Evolutionary conservation across 805 yeast species (phyloP), one percentile per base, ranked within the genome.

Genomic region (Candida sithepensis): DNA sequence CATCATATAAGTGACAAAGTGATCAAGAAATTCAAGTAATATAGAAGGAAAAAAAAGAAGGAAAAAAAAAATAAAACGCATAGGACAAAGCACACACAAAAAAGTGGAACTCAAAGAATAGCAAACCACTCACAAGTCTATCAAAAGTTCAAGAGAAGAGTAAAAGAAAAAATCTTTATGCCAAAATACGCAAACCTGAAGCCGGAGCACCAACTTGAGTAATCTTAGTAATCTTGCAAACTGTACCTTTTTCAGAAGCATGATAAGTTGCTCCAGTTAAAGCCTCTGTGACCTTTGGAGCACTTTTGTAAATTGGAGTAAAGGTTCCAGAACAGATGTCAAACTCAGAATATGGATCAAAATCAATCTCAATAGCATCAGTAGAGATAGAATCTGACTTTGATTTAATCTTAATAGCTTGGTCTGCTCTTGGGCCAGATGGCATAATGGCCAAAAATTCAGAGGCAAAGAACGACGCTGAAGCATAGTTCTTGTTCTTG

Each of bases 231-330:
- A 94, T 82, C 43, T 70, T 71, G 69, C 96, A 92, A 33, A 88
- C 60, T 57, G 80, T 78, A 44, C 97, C 98, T 73, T 85, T 83
- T 63, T 82, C 85, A 48, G 79, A 75, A 7, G 81, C 73, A 55
- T 85, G 86, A 64, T 94, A 95, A 63, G 78, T 82, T 46, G 98
- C 96, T 46, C 96, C 96, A 21, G 96, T 89, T 55, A 95, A 72
- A 16, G 96, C 88, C 62, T 94, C 98, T 23, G 77, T 59, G 26
- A 79, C 90, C 36, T 62, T 67, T 34, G 86, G 84, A 26, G 84
- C 70, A 16, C 90, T 94, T 55, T 77, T 77, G 68, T 91, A 92
- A 48, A 94, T 88, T 43, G 99, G 99, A 7, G 96, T 87, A 60
- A 77, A 79, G 18, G 96, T 82, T 14, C 85, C 77, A 16, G 96